Evolutionary conservation across 805 yeast species (phyloP).

Genomic region (Maudiozyma pseudohumilis): DNA sequence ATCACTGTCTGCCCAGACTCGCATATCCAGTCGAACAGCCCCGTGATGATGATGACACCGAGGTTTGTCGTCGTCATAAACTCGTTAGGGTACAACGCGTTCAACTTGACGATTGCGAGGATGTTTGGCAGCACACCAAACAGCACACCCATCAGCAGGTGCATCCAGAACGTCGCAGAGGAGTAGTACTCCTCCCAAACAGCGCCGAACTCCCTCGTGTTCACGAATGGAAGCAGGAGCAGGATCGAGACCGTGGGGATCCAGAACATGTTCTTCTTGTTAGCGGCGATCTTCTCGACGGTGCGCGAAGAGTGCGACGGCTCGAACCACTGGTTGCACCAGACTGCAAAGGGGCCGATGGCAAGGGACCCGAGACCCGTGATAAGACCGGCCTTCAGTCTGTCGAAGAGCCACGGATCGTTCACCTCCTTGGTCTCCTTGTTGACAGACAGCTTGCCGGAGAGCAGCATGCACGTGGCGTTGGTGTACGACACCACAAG

Average conservation of each 20-base stretch:
- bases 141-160: constrained; percentile 9
- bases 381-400: constrained; percentile 26
- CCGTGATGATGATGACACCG: constrained; percentile 22
- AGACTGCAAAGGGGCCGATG: constrained; percentile 26
- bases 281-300: constrained; percentile 1
- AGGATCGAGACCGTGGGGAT: constrained; percentile 17
- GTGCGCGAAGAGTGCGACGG: constrained; percentile 5
- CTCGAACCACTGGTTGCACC: constrained; percentile 24
- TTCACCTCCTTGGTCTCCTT: constrained; percentile 27
- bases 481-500: constrained; percentile 26
- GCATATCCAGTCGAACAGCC: constrained; percentile 24
- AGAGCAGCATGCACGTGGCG: constrained; percentile 26
- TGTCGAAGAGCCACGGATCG: constrained; percentile 29
- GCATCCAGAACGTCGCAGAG: constrained; percentile 10
- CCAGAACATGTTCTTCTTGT: constrained; percentile 9
- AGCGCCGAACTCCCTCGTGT: constrained; percentile 4
- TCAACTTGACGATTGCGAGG: constrained; percentile 17
- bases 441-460: constrained; percentile 27
- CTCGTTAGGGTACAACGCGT: constrained; percentile 19
- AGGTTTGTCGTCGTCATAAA: constrained; percentile 22
- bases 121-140: constrained; percentile 23
- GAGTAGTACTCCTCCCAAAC: not conserved
- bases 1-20: constrained; percentile 23
- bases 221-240: constrained; percentile 17
- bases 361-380: constrained; percentile 26